Evolutionary conservation across 139 green algal species (phyloP).

Genomic region (Trebouxia sp.): DNA sequence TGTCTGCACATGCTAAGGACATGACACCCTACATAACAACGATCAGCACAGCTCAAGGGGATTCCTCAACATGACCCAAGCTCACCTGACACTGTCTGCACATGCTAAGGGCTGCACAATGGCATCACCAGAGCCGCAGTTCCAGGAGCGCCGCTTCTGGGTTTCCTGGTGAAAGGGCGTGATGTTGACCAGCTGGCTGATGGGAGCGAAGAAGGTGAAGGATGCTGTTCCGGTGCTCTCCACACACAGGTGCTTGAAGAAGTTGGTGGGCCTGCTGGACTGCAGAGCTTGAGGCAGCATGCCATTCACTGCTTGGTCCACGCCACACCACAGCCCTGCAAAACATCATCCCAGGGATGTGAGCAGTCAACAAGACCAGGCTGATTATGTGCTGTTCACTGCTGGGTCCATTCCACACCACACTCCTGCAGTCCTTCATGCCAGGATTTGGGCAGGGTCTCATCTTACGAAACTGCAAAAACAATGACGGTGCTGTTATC

Average conservation of each 20-base stretch:
- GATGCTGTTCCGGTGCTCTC: slow-evolving; percentile 54
- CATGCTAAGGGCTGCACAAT: slow-evolving; percentile 53
- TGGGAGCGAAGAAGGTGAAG: slow-evolving; percentile 47
- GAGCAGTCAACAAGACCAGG: slow-evolving; percentile 14
- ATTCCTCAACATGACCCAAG: too few species aligned
- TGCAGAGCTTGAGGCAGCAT: slow-evolving; percentile 44
- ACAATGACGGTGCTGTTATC: background rate
- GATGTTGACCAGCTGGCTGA: slow-evolving; percentile 41
- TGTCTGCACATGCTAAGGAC: too few species aligned
- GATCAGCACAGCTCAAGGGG: too few species aligned
- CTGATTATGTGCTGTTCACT: background rate
- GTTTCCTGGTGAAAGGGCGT: slow-evolving; percentile 54
- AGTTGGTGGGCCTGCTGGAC: slow-evolving; percentile 38
- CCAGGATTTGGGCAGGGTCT: too few species aligned
- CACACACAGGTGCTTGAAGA: slow-evolving; percentile 47
- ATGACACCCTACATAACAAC: too few species aligned
- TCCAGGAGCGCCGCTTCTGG: slow-evolving; percentile 48
- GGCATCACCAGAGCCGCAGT: slow-evolving; percentile 45
- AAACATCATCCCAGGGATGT: too few species aligned
- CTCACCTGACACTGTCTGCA: slow-evolving; percentile 26
- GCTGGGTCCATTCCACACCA: slow-evolving; percentile 36
- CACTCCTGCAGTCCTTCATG: slow-evolving; percentile 41
- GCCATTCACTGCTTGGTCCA: slow-evolving; percentile 36
- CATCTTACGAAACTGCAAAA: background rate
- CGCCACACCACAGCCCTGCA: slow-evolving; percentile 43